phyloP scores from a whole-genome alignment of 345 rosid species.

The Corchorus capsularis region DNA sequence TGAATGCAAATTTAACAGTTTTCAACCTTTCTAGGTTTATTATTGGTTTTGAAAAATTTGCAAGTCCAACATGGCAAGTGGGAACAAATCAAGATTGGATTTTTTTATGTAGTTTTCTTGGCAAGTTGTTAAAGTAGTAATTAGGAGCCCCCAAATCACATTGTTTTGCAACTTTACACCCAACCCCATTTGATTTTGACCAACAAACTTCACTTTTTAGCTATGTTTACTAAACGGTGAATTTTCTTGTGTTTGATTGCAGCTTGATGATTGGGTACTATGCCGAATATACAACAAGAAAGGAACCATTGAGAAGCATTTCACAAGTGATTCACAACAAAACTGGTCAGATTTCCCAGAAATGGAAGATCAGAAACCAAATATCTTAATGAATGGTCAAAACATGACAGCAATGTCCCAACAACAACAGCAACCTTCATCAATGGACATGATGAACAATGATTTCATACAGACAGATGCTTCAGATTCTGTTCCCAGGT shows the following conservation, averaged over 20 bases:
- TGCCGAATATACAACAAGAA: constrained; percentile 77
- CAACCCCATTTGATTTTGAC: not conserved
- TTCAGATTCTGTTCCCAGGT: constrained; percentile 45
- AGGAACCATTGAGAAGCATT: constrained; percentile 51
- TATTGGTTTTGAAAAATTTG: not conserved
- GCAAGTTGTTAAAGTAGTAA: not conserved
- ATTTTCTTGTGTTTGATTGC: not conserved
- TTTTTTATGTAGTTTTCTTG: not conserved
- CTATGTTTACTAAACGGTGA: not conserved
- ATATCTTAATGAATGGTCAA: not conserved
- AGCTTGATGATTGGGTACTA: constrained; percentile 55
- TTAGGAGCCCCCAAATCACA: not conserved
- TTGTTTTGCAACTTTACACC: not conserved
- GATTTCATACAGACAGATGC: constrained; percentile 30
- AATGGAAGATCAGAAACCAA: constrained; percentile 43
- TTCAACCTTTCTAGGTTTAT: not conserved
- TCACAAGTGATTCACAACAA: not conserved
- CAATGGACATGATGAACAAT: not conserved
- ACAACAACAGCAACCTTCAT: not conserved
- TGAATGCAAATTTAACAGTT: not conserved
- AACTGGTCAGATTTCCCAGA: constrained; percentile 18
- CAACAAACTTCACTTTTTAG: not conserved
- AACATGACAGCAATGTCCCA: not conserved
- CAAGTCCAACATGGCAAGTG: not conserved
- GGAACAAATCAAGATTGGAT: not conserved